phyloP scores from a whole-genome alignment of 2,329 filamentous ascomycete species.

The Neoscytalidium dimidiatum region DNA sequence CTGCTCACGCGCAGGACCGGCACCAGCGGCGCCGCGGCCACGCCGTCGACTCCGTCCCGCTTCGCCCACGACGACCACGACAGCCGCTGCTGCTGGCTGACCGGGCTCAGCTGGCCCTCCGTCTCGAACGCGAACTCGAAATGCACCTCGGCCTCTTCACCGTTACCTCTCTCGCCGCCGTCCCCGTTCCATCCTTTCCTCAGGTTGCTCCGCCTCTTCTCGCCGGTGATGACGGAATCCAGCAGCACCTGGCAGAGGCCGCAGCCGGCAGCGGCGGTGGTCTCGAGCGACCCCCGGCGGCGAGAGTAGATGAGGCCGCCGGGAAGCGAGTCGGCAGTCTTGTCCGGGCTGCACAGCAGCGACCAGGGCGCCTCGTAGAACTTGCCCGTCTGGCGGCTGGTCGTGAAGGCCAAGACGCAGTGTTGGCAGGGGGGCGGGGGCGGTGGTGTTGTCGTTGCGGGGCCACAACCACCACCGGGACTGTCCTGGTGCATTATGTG shows the following conservation, averaged over 20 bases:
- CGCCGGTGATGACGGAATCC: neutral
- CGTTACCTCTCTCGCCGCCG: neutral
- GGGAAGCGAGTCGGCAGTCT: neutral
- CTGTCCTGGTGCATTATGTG: neutral
- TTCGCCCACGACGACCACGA: neutral
- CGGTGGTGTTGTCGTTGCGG: neutral
- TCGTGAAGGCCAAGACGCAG: neutral
- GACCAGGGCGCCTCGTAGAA: neutral
- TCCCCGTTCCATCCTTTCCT: neutral
- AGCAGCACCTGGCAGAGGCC: slow-evolving; percentile 5
- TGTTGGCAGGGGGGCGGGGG: neutral
- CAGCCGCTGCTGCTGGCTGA: neutral
- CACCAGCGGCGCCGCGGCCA: neutral
- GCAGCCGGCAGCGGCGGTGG: neutral
- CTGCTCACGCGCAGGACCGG: neutral
- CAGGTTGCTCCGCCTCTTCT: neutral
- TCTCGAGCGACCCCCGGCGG: neutral
- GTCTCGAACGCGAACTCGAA: slow-evolving; percentile 4
- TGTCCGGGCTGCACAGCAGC: neutral
- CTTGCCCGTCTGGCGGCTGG: neutral
- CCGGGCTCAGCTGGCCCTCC: neutral
- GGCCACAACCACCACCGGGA: neutral
- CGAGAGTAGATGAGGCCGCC: neutral
- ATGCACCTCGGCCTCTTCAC: neutral
- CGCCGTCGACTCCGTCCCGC: neutral